Base-by-base conservation (phyloP, 179 eudicot genomes). In the Beta macrorhiza region DNA sequence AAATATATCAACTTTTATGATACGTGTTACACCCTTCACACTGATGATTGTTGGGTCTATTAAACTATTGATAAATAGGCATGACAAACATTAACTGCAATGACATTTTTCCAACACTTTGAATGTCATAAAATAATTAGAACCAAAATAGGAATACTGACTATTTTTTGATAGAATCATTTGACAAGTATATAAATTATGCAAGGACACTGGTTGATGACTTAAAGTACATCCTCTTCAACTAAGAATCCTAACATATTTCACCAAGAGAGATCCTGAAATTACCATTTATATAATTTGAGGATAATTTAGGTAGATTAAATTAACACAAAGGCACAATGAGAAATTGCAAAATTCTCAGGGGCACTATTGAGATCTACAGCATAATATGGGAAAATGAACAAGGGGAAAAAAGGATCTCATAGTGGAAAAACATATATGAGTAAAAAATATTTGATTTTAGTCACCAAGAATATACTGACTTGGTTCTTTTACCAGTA, bases 401-500 rank as follows among this genome's bases (percentile, higher is more conserved):
- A 1, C 7, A 65, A 76, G 56, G 11, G 13, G 56, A 13, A 4
- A 37, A 52, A 78, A 2, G n/a, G 29, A n/a, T 67, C 7, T 42
- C 22, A 25, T 55, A 42, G 56, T 68, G 20, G 25, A 58, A 47
- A 22, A n/a, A 32, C 52, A 71, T 72, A 16, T 20, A 42, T 22
- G 15, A 57, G 49, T 22, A n/a, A 53, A 15, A 49, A 20, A 56
- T 19, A 16, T 55, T 82, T 44, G 20, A 79, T 9, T 56, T 37
- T 57, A 72, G 14, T 47, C 53, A 64, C 72, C 45, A 15, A 37
- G 47, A 64, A 8, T 47, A 19, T 49, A 71, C 63, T 68, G 61
- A 78, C 64, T 73, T 74, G 82, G 15, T 73, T 80, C 75, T 77
- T 57, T 56, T 19, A 73, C 44, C 90, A 92, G 96, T 80, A 65